Evolutionary conservation across 441 rosid genomes (phyloP), one percentile per base, ranked within the genome.

Genomic region (Isatis lusitanica): DNA sequence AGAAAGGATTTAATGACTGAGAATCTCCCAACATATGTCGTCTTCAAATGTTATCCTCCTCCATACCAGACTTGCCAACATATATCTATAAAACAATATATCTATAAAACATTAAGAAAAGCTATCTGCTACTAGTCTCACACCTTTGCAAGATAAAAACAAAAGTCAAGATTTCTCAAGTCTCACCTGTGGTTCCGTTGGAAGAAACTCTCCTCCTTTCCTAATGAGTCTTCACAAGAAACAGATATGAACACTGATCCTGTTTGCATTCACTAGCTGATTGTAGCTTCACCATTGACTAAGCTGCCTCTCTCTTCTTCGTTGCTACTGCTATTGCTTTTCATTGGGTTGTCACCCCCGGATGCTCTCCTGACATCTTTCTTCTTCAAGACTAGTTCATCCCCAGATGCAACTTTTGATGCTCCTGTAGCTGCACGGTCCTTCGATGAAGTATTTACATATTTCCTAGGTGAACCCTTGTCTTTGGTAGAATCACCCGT

Each of bases 201-300:
- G 68, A 70, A 47, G 76, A 50, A 39, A 56, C 35, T 63, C 61
- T 56, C 63, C 50, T 76, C 42, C 73, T 64, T 62, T 43, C 33
- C 17, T 58, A 1, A 48, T 33, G 74, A 64, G 70, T 58, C 57
- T 56, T 47, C 68, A 51, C 35, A 35, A 42, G 56, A 59, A 51
- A 71, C 64, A 66, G 51, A 77, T 43, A 59, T 42, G 48, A 42
- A 52, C 43, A 71, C 24, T 65, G 72, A 16, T 57, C 67, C 13
- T 40, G 64, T 66, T 70, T 46, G n/a, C 78, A 56, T 65, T 6
- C 12, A 51, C 61, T 70, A 85, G 79, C 96, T 84, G 77, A 87
- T 63, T 79, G 82, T 83, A 72, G 93, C 92, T 78, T 88, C 93
- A 68, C 89, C 94, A 31, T 90, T 85, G 17, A 91, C 92, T 73